A percentile compares a stretch with the other conserved stretches of the same genome.
Conservation (phyloP, 257 asterid species). For the Solanum etuberosum region DNA sequence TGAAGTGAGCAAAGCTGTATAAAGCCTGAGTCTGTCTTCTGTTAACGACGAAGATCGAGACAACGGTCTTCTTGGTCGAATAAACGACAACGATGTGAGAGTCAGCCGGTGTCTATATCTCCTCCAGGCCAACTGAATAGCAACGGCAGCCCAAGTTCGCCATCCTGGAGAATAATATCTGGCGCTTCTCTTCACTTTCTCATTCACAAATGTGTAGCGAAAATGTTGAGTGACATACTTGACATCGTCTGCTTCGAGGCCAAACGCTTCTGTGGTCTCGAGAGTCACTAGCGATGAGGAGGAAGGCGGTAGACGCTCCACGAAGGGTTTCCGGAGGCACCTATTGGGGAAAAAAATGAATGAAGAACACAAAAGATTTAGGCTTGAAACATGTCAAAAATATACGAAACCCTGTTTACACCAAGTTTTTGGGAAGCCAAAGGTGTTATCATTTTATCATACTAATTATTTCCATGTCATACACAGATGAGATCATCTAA, state of each 20-base stretch:
- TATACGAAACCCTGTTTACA: background rate
- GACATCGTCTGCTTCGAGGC: slow-evolving; percentile 82
- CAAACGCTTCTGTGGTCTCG: slow-evolving; percentile 87
- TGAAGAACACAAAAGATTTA: background rate
- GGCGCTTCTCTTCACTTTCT: slow-evolving; percentile 84
- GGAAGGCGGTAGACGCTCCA: slow-evolving; percentile 82
- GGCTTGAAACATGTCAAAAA: background rate
- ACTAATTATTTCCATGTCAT: background rate
- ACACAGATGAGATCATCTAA: background rate
- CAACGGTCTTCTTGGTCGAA: slow-evolving; percentile 74
- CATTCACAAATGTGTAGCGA: slow-evolving; percentile 86
- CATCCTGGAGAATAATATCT: slow-evolving; percentile 95
- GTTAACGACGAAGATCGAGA: slow-evolving; percentile 81
- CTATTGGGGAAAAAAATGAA: background rate
- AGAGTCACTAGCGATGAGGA: slow-evolving; percentile 65
- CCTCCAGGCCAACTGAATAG: slow-evolving; percentile 91
- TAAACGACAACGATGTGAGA: slow-evolving; percentile 71
- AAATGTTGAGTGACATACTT: slow-evolving; percentile 93
- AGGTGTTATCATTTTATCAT: too few relatives aligned
- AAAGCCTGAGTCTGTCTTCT: slow-evolving; percentile 86
- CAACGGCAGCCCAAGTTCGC: slow-evolving; percentile 97
- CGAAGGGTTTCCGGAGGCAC: slow-evolving; percentile 75
- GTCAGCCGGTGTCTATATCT: slow-evolving; percentile 70
- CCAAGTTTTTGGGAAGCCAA: background rate
- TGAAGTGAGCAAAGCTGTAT: slow-evolving; percentile 75